Evolutionary conservation across 306 rosid species (phyloP), one percentile per base, ranked within the genome.

Genomic region (Prinsepia uniflora): DNA sequence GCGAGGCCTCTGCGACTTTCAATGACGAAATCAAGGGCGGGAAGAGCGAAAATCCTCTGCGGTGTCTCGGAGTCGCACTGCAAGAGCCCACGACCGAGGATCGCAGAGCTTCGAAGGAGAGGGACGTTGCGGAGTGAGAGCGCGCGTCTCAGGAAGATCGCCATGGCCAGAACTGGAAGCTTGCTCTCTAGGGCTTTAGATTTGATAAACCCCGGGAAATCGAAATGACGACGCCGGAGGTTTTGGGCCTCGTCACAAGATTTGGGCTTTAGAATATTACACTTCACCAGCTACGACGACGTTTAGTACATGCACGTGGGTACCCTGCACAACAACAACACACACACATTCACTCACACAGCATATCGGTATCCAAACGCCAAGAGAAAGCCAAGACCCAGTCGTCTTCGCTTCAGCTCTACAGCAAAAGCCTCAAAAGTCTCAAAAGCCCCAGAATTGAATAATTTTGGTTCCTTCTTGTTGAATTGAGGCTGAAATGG

Each of bases 1-100:
- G 97, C 99, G 81, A 82, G 91, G 71, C 92, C 81, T 81, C 97
- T 81, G 75, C 95, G 92, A 81, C 72, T 83, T 65, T 91, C 88
- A 2, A 52, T 10, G 56, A 79, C 22, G 47, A 87, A 87, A 68
- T 86, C 72, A 56, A 79, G 30, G 0, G 66, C 74, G 17, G 90
- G 83, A 72, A 67, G 59, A 71, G 78, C 24, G 70, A 79, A 71
- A n/a, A 42, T 52, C 48, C 81, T 67, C 18, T 64, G 60, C 14
- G 68, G 63, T 15, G 45, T 20, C 34, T 76, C 86, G 30, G 79
- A 53, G 34, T 39, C 65, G 57, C 44, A 53, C 41, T 47, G 73
- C n/a, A 78, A 65, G 57, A 77, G 43, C 5, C 80, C 71, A 42
- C 64, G 49, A 20, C 71, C 71, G 53, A 61, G 63, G 45, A 81